phyloP scores from a whole-genome alignment of 2,329 filamentous ascomycete genomes.

The Diaporthe vexans region DNA sequence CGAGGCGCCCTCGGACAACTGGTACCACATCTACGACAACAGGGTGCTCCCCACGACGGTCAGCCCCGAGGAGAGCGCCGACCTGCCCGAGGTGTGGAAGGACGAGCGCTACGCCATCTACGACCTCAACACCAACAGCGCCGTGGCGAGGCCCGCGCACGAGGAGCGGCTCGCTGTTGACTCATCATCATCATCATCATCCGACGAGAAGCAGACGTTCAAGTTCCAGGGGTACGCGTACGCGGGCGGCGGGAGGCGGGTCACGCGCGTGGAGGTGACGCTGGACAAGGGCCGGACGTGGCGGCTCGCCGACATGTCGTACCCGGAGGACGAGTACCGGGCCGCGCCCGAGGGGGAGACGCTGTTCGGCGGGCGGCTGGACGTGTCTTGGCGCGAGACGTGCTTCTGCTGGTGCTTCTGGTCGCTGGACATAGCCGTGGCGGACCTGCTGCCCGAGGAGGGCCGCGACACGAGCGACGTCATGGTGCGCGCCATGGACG shows the following conservation, averaged over 20 bases:
- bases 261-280: constrained; percentile 87
- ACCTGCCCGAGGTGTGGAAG: constrained; percentile 82
- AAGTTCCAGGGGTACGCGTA: constrained; percentile 87
- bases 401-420: constrained; percentile 96
- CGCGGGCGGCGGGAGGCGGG: constrained; percentile 84
- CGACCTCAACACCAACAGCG: constrained; percentile 90
- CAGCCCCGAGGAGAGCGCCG: constrained; percentile 82
- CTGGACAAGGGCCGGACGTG: constrained; percentile 87
- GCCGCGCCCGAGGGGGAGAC: constrained; percentile 67
- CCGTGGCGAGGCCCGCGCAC: constrained; percentile 83
- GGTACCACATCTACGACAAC: constrained; percentile 97
- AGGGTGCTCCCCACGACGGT: constrained; percentile 89
- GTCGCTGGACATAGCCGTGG: constrained; percentile 77
- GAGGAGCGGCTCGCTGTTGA: constrained; percentile 68
- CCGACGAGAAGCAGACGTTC: constrained; percentile 63
- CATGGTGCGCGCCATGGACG: constrained; percentile 90
- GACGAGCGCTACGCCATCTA: constrained; percentile 95
- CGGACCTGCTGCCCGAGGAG: constrained; percentile 63
- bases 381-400: constrained; percentile 85
- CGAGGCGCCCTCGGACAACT: constrained; percentile 85
- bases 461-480: constrained; percentile 72
- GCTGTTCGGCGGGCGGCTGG: constrained; percentile 83
- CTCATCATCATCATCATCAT: too few species aligned
- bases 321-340: constrained; percentile 89
- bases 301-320: constrained; percentile 82